phyloP scores from a whole-genome alignment of 257 asterid species.

The Cruciata laevipes region DNA sequence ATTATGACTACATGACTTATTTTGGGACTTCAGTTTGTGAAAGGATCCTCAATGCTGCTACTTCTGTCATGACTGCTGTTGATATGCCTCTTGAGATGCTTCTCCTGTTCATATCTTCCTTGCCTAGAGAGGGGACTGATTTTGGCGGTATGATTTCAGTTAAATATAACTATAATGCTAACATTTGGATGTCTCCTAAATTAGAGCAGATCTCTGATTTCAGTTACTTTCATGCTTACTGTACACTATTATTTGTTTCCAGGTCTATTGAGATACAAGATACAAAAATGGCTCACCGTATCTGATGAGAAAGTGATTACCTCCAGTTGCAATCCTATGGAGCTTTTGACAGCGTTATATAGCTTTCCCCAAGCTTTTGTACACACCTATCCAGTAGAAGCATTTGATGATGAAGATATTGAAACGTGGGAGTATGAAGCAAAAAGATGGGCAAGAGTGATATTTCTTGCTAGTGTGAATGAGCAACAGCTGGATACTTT shows the following conservation, averaged over 20 bases:
- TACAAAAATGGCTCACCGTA: slow-evolving; percentile 57
- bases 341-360: slow-evolving; percentile 43
- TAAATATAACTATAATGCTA: background rate
- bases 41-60: slow-evolving; percentile 65
- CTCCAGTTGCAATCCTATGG: slow-evolving; percentile 19
- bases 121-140: slow-evolving; percentile 84
- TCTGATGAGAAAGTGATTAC: slow-evolving; percentile 16
- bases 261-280: slow-evolving; percentile 62
- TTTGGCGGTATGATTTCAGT: slow-evolving; percentile 53
- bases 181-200: background rate
- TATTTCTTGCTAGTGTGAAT: slow-evolving; percentile 49
- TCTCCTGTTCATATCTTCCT: slow-evolving; percentile 62
- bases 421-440: slow-evolving; percentile 77
- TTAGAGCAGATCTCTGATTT: background rate
- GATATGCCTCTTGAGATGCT: slow-evolving; percentile 68
- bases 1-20: slow-evolving; percentile 10
- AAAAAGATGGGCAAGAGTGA: slow-evolving; percentile 79
- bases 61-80: slow-evolving; percentile 48
- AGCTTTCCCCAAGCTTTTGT: slow-evolving; percentile 53
- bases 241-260: slow-evolving; percentile 7
- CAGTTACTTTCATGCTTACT: background rate
- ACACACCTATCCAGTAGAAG: slow-evolving; percentile 32
- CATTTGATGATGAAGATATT: slow-evolving; percentile 76
- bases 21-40: slow-evolving; percentile 57
- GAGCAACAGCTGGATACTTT: slow-evolving; percentile 43